Conservation (phyloP, 1,139 yeast genomes). For the Magnusiomyces ingens region DNA sequence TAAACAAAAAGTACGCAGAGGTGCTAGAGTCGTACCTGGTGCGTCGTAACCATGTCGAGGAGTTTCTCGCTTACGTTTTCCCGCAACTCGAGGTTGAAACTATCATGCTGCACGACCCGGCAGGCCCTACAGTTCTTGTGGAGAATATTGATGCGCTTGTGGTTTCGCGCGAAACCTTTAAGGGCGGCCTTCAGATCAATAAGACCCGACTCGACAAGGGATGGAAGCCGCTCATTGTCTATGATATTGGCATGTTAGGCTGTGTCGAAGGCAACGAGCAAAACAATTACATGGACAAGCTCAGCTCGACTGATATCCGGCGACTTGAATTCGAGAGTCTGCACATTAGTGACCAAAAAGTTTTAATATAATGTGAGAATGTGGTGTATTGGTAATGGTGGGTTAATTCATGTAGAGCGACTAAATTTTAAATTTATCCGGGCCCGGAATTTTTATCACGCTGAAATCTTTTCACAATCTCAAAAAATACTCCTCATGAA, state of each 20-base stretch:
- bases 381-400: background rate
- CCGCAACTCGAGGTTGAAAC: conserved; percentile 41
- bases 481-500: no score
- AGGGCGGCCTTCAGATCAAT: conserved; percentile 73
- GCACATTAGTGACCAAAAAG: conserved; percentile 4
- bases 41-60: conserved; percentile 44
- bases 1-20: conserved; percentile 67
- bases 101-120: conserved; percentile 69
- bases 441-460: no score
- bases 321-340: conserved; percentile 26
- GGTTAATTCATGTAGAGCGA: no score
- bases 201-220: conserved; percentile 51
- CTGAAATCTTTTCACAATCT: no score
- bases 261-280: conserved; percentile 38
- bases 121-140: conserved; percentile 90
- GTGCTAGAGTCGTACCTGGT: conserved; percentile 51
- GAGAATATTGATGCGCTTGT: conserved; percentile 71
- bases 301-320: conserved; percentile 70
- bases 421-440: no score
- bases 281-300: conserved; percentile 60
- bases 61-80: conserved; percentile 44
- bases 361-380: background rate
- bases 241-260: conserved; percentile 67
- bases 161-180: conserved; percentile 69
- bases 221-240: conserved; percentile 47